phyloP scores from a whole-genome alignment of 495 filamentous ascomycete genomes.

The Podospora didyma region DNA sequence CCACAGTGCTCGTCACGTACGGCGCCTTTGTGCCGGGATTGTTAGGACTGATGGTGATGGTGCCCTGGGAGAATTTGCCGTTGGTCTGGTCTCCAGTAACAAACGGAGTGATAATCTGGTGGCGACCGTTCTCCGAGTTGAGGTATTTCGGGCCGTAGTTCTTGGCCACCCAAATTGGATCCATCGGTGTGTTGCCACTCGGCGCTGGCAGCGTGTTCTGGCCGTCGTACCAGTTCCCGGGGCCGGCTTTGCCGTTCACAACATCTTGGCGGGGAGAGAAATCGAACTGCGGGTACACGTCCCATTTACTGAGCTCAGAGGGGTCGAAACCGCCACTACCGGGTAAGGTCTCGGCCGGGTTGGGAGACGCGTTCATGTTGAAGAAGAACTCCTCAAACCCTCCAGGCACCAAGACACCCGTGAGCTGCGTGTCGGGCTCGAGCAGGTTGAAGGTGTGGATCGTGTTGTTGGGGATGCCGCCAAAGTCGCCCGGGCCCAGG shows the following conservation, averaged over 20 bases:
- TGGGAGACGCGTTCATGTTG: not conserved
- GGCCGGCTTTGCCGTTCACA: conserved; percentile 29
- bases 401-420: conserved; percentile 40
- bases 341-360: not conserved
- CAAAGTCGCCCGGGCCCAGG: conserved; percentile 37
- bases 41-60: conserved; percentile 32
- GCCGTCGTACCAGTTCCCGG: conserved; percentile 29
- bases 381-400: conserved; percentile 37
- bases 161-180: conserved; percentile 41
- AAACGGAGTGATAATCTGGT: conserved; percentile 41
- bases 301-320: conserved; percentile 27
- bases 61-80: conserved; percentile 30
- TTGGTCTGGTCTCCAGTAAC: conserved; percentile 34
- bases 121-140: conserved; percentile 26
- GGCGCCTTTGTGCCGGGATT: not conserved
- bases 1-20: conserved; percentile 12
- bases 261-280: conserved; percentile 35
- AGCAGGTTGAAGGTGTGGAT: conserved; percentile 45
- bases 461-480: conserved; percentile 36
- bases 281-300: conserved; percentile 38
- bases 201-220: conserved; percentile 22
- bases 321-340: conserved; percentile 19
- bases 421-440: conserved; percentile 44
- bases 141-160: conserved; percentile 41
- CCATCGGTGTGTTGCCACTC: not conserved